Evolutionary conservation across 2,329 filamentous ascomycete genomes (phyloP), one percentile per base, ranked within the genome.

Genomic region (Epichloe gansuensis): DNA sequence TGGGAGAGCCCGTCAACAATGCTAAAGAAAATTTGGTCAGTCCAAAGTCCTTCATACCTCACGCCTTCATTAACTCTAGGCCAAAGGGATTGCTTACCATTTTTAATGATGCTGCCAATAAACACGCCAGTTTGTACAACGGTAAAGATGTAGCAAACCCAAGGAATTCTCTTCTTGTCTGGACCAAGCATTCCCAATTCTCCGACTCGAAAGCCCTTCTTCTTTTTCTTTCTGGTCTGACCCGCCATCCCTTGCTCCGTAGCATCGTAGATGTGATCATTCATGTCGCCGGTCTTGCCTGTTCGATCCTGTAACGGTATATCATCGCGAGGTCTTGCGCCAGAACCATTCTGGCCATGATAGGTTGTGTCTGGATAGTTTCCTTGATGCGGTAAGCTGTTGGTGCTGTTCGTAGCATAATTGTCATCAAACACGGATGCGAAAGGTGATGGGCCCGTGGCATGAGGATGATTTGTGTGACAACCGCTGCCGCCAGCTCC

Each of bases 71-170:
- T 11, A 11, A 11, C 4, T 35, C 25, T 25, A 12, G 44, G 28
- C 9, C 44, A 46, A 46, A 17, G 44, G n/a, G 4, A 31, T 39
- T 38, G n/a, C 80, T 62, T 76, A 89, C 88, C 85, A 68, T 91
- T 94, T 64, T 85, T 88, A 47, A 87, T 83, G 56, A 98, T 73
- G 71, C 97, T 89, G 50, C 77, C 89, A 58, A 97, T 86, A 64
- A 98, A 98, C 31, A 97, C 89, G 15, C 75, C 81, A 21, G 93
- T 71, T 67, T 97, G 91, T 12, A 86, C 77, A 34, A 83, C 52
- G 3, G 89, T 88, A 57, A 97, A 78, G 44, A 83, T 69, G 66
- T 91, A 97, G 37, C 90, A 87, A 6, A 95, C 81, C 77, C 86
- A 93, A 0, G 93, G 86, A 50, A 83, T 80, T 55, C 74, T 71